Conservation (phyloP, 352 stramenopile species). For the Aphanomyces invadans region DNA sequence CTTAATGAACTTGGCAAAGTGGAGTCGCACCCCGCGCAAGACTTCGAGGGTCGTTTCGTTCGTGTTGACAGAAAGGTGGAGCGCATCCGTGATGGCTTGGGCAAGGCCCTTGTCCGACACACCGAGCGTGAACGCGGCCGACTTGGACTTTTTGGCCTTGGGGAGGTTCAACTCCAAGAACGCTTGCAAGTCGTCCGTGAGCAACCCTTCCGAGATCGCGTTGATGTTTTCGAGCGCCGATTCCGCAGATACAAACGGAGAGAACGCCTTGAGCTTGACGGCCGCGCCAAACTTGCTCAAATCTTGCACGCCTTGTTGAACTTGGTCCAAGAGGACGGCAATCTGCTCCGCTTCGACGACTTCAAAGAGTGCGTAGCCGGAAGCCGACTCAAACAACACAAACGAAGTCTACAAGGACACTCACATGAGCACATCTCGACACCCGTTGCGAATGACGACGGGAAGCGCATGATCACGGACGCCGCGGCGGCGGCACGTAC, state of each 20-base stretch:
- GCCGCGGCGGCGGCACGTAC: neutral
- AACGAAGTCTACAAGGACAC: slow-evolving; percentile 29
- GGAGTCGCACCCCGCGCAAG: slow-evolving; percentile 92
- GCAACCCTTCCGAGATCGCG: slow-evolving; percentile 92
- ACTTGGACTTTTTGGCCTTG: slow-evolving; percentile 85
- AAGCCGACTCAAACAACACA: slow-evolving; percentile 96
- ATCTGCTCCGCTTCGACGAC: slow-evolving; percentile 98
- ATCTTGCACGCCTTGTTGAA: slow-evolving; percentile 91
- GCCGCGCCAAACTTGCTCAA: slow-evolving; percentile 92
- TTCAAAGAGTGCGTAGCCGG: slow-evolving; percentile 98
- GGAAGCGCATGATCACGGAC: neutral
- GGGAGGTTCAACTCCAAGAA: slow-evolving; percentile 99
- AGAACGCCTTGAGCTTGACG: slow-evolving; percentile 99
- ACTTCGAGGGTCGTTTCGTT: slow-evolving; percentile 98
- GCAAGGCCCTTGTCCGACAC: slow-evolving; percentile 91
- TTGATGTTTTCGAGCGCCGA: slow-evolving; percentile 99
- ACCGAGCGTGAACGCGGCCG: slow-evolving; percentile 78
- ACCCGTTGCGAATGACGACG: neutral
- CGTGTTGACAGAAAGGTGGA: slow-evolving; percentile 91
- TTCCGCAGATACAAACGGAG: slow-evolving; percentile 98
- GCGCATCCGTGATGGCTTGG: slow-evolving; percentile 93
- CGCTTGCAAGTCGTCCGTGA: slow-evolving; percentile 92
- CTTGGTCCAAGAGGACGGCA: slow-evolving; percentile 70
- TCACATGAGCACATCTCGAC: neutral
- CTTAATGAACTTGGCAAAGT: slow-evolving; percentile 98